Evolutionary conservation across 2,329 filamentous ascomycete species (phyloP).

Genomic region (Penicillium sp.): DNA sequence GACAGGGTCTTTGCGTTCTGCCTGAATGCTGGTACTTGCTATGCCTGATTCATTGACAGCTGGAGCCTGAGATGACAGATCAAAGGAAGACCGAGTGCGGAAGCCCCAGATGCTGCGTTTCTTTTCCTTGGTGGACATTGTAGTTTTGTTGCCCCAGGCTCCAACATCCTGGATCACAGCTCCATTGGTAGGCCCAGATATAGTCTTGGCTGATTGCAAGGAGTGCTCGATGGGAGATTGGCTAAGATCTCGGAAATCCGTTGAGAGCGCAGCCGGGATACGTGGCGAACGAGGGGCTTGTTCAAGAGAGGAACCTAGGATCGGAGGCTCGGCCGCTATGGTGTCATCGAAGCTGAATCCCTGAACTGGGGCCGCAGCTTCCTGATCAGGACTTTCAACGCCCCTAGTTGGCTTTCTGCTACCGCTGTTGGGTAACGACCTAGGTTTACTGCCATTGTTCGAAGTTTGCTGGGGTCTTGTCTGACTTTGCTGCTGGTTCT

Average conservation of each 20-base stretch:
- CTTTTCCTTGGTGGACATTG: constrained; percentile 70
- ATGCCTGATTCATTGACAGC: constrained; percentile 36
- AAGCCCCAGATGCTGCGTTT: constrained; percentile 71
- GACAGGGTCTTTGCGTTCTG: constrained; percentile 54
- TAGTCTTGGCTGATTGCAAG: constrained; percentile 52
- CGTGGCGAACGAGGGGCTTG: constrained; percentile 35
- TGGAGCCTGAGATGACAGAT: constrained; percentile 46
- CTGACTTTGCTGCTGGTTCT: constrained; percentile 17
- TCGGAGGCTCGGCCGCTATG: constrained; percentile 57
- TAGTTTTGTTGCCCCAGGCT: constrained; percentile 79
- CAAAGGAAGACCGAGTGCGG: constrained; percentile 69
- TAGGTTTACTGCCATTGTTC: constrained; percentile 23
- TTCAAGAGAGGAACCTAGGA: constrained; percentile 47
- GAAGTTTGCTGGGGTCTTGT: constrained; percentile 19
- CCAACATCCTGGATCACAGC: constrained; percentile 78
- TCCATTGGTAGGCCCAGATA: constrained; percentile 83
- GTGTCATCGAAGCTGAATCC: constrained; percentile 59
- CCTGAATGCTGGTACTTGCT: constrained; percentile 50
- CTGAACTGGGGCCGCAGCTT: constrained; percentile 40
- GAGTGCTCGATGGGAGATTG: constrained; percentile 28
- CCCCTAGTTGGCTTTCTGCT: constrained; percentile 32
- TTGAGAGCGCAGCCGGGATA: constrained; percentile 28
- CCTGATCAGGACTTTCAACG: constrained; percentile 41
- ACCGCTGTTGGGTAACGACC: constrained; percentile 21
- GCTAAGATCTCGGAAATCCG: constrained; percentile 29